Base-by-base conservation (phyloP, 2,329 filamentous ascomycete species). In the Paraphaeosphaeria sporulosa region DNA sequence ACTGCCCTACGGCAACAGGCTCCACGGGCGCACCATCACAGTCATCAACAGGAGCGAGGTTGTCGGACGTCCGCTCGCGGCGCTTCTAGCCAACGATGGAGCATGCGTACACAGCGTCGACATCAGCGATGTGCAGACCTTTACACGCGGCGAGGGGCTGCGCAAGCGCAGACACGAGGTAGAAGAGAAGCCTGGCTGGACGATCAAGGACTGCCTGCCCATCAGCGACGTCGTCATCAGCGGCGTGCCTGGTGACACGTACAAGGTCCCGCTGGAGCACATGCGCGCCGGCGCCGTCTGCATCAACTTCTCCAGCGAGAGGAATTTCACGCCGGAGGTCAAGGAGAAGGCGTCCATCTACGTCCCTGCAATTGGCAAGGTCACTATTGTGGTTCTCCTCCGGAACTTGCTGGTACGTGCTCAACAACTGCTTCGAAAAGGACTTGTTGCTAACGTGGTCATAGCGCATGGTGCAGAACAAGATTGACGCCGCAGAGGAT, bases 281-380 rank as follows among this genome's bases (percentile, higher is more conserved):
- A 84, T 99, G 71, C 87, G 93, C 49, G 92, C 97, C 58, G 95
- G 95, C 50, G 94, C 92, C 32, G 92, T 97, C n/a, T 99, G 95
- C 84, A 94, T 99, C 82, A 99, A 99, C 81, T 98, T 99, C 78
- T 96, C 93, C 8, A 97, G 92, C 54, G 93, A 91, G 79, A 92
- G 94, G 83, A 98, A 99, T 81, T 98, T 98, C 79, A 89, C 90
- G 62, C 89, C 90, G 0, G 91, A 91, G 50, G 89, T 98, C 67
- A 98, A 97, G 81, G 91, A 97, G 77, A 96, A 94, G 82, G 95
- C 95, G 1, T 93, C 93, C 5, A 96, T 99, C 71, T 99, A 97
- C 71, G 94, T 98, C 19, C 95, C 95, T 1, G 95, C 94, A 0
- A 96, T 97, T 67, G 95, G 95, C 70, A 99, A 98, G 83, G 94